Percentiles rank a stretch among this genome's conserved stretches.
phyloP scores from a whole-genome alignment of 805 yeast species.

The Starmerella etchellsii region DNA sequence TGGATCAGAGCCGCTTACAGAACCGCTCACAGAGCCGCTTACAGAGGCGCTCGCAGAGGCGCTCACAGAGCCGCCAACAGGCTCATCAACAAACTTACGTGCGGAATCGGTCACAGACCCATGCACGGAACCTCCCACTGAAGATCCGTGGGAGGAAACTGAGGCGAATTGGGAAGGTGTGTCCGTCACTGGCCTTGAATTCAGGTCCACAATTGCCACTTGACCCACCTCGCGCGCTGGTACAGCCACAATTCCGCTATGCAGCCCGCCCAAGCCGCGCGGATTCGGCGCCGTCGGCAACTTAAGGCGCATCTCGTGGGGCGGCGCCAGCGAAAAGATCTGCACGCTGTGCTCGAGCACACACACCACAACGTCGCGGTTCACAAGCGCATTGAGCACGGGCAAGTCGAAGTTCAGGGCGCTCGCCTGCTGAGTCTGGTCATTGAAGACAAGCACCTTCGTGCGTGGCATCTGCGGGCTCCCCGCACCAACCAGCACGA shows the following conservation, averaged over 20 bases:
- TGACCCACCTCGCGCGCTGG: constrained; percentile 71
- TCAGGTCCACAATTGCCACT: constrained; percentile 64
- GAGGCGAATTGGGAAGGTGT: no score
- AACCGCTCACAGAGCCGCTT: no score
- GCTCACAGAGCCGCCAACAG: no score
- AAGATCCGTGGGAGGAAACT: no score
- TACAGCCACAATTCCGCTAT: constrained; percentile 41
- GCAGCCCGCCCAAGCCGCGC: constrained; percentile 48
- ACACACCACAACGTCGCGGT: constrained; percentile 64
- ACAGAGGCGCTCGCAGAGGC: no score
- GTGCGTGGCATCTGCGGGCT: constrained; percentile 52
- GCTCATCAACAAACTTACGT: no score
- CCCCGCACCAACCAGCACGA: constrained; percentile 87
- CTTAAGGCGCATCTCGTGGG: constrained; percentile 52
- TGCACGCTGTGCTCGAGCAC: constrained; percentile 54
- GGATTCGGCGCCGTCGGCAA: constrained; percentile 57
- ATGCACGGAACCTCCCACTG: no score
- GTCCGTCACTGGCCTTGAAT: no score
- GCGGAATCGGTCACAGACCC: no score
- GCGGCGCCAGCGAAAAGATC: constrained; percentile 69
- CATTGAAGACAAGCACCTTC: constrained; percentile 86
- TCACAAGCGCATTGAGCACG: constrained; percentile 57
- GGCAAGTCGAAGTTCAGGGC: constrained; percentile 65
- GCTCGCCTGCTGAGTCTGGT: constrained; percentile 61
- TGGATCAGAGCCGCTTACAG: no score